Base-by-base conservation (phyloP, 176 grass and related monocot genomes). In the Thalia dealbata region DNA sequence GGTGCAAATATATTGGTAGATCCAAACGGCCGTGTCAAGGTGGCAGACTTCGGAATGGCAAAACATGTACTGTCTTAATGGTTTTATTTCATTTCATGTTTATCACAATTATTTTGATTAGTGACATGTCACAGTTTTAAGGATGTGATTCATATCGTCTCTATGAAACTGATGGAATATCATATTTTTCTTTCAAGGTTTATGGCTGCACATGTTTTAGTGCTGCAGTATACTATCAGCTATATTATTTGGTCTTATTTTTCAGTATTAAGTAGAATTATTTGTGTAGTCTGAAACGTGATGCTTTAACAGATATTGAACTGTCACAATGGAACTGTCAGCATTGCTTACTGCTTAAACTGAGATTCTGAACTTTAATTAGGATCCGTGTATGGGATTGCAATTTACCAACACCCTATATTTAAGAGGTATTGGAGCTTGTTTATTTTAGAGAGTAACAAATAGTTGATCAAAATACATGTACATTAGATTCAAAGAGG, bases 1-100 rank as follows among this genome's bases (percentile, higher is more conserved):
- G 93, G 93, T 50, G 89, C 93, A 88, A 97, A 92, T 78, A 92
- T 97, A 91, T 78, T 97, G 74, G 90, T 97, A 43, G 95, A 97
- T 73, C 95, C 95, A 77, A 97, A 88, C 85, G 95, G 95, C 22
- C 93, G 85, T 64, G 89, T 97, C 54, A 93, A 97, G 81, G 82
- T 97, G 75, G 95, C 95, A 52, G 95, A 97, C 65, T 97, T 97
- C 11, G 95, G 95, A 78, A 97, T 97, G 95, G 90, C 95, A 21
- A 97, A 97, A 86, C 90, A 97, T 66, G 95, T 91, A 83, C 70
- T 75, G 67, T 83, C 72, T 82, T 44, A 28, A 24, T 18, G 21
- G 19, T 14, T 41, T 2, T 4, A 38, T 41, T 21, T 42, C 30
- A n/a, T 22, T 67, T 68, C 18, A 41, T 10, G 3, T 18, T 43